Evolutionary conservation across 2,329 filamentous ascomycete genomes (phyloP), one percentile per base, ranked within the genome.

Genomic region (Ascochyta clinopodiicola): DNA sequence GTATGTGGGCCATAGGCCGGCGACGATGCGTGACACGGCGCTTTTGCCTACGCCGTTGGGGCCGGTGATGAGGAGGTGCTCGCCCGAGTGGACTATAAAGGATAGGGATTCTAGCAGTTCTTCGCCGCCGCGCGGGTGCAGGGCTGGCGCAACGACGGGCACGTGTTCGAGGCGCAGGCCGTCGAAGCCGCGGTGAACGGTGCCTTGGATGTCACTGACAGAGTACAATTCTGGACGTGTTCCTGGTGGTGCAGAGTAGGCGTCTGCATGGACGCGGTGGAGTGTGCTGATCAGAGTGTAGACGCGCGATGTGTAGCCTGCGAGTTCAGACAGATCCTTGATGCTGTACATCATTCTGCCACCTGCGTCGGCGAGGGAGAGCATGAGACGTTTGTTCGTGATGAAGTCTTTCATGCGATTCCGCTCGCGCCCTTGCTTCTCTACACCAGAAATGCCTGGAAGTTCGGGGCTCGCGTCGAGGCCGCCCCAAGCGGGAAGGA

Each of bases 311-410:
- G 95, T 99, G 78, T 98, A 96, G 21, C 95, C 95, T 5, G 95
- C 95, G 31, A 99, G 82, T 74, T 99, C 95, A 1, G 93, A 93
- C 32, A 99, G 85, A 71, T 99, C 96, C 78, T 99, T 99, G 81
- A 99, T 96, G 59, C 91, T 95, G 80, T 99, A 99, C 95, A 99
- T 99, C 92, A 99, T 97, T 42, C 95, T 86, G 24, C 94, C 94
- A 56, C 95, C 95, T 1, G 95, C 95, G 76, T 99, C 95, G 9
- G 95, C 95, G 34, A 99, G 84, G 15, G 94, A 98, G 29, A 99
- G 84, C 95, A 99, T 98, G 35, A 99, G 87, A 4, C 95, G 88
- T 77, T 99, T 98, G 79, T 99, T 99, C 12, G 95, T 99, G 77
- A 99, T 97, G 77, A 99, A 99, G 31, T 96, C 92, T 79, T 96